A percentile compares a stretch with the other conserved stretches of the same genome.
These are phyloP conservation scores for Coniferiporia sulphurascens DNA, from an alignment of 1,284 basidiomycete species.

Conservation along the genomic window DNA sequence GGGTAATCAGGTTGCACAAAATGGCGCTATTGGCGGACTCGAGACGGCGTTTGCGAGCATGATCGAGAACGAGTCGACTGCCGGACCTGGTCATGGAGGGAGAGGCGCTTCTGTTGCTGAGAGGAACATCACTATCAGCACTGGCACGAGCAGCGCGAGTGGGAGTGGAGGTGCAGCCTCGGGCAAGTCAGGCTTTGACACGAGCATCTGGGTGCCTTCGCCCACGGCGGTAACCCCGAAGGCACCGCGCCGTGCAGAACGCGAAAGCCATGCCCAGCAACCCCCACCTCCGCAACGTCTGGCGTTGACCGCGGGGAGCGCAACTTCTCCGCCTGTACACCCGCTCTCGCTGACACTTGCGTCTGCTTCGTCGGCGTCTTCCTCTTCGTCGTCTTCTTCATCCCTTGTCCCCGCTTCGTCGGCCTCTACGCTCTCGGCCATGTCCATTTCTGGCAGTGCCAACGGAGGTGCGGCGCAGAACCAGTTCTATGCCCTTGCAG, in stretches of 20 bases:
- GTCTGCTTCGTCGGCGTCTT: conserved; percentile 1
- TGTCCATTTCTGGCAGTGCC: not conserved
- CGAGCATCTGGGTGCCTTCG: conserved; percentile 14
- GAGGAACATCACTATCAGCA: not conserved
- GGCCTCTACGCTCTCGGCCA: not conserved
- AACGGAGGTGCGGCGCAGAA: conserved; percentile 1
- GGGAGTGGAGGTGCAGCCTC: not conserved
- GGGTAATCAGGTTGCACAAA: not conserved
- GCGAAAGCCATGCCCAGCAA: not conserved
- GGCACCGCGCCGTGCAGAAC: conserved; percentile 14
- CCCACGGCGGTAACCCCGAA: conserved; percentile 7
- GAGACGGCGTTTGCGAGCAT: conserved; percentile 12
- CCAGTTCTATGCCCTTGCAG: conserved; percentile 15
- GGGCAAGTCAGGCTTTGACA: not conserved
- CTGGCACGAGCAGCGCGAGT: conserved; percentile 3
- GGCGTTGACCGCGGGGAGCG: conserved; percentile 2
- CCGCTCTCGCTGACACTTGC: conserved; percentile 14
- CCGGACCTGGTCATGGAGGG: not conserved
- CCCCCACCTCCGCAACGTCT: not conserved
- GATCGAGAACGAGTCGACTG: conserved; percentile 4
- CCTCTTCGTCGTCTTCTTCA: conserved; percentile 3
- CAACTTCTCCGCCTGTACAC: conserved; percentile 9
- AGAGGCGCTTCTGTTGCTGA: not conserved
- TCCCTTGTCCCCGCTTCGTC: conserved; percentile 2
- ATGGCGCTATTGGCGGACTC: not conserved